Evolutionary conservation across 2,329 filamentous ascomycete genomes (phyloP), one percentile per base, ranked within the genome.

Genomic region (Monilinia vaccinii-corymbosi): DNA sequence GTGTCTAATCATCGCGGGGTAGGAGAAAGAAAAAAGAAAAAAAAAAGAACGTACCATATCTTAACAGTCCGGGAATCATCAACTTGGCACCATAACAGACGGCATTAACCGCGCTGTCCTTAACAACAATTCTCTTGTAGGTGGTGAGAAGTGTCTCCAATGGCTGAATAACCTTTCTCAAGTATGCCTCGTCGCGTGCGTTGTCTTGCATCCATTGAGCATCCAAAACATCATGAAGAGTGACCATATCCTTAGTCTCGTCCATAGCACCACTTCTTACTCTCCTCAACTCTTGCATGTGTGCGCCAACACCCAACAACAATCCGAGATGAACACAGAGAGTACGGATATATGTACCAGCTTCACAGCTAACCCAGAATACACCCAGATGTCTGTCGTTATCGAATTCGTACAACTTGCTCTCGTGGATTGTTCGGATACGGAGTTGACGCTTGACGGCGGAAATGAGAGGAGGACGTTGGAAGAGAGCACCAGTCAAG

Each of bases 361-460:
- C 94, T 78, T 99, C 94, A 77, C 94, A 99, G 77, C 91, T 96
- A 69, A 97, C 94, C 93, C 94, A 97, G 83, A 99, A 99, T 60
- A 97, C 93, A 75, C 89, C 94, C 42, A 99, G 83, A 75, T 97
- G 92, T 70, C 94, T 87, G 72, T 97, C 93, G 73, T 99, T 97
- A 80, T 99, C 94, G 73, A 97, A 99, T 79, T 99, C 94, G 73
- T 91, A 85, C 59, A 97, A 81, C 79, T 95, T 96, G 84, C 88
- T 95, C 78, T 97, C 91, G 80, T 97, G 89, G 70, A 99, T 96
- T 64, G 93, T 97, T 77, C 94, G 87, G 76, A 99, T 96, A 82
- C 94, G 92, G 64, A 99, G 85, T 80, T 97, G 93, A 71, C 94
- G 87, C 87, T 99, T 99, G 75, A 99, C 94, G 72, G 94, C 94